phyloP scores from a whole-genome alignment of 305 asterid species.

The Rubia balearica region DNA sequence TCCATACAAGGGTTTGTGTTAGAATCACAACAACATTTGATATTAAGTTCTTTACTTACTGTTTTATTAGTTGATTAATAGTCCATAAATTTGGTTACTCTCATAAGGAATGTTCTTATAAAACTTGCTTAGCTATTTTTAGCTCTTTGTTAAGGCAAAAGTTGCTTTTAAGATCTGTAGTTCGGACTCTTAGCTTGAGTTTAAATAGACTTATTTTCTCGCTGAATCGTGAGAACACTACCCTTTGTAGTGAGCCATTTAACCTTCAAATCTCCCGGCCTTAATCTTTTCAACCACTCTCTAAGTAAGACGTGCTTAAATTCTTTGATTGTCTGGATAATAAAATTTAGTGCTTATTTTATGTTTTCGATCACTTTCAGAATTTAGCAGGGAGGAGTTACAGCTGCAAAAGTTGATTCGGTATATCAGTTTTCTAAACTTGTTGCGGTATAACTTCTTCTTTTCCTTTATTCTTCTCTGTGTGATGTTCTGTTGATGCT shows the following conservation, averaged over 20 bases:
- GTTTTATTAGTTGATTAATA: neutral
- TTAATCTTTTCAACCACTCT: neutral
- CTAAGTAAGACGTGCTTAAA: neutral
- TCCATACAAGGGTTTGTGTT: conserved; percentile 65
- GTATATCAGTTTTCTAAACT: conserved; percentile 84
- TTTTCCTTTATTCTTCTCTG: neutral
- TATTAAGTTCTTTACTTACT: neutral
- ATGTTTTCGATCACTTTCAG: conserved; percentile 39
- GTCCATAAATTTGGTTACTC: neutral
- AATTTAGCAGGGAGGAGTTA: conserved; percentile 65
- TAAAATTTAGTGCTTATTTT: conserved; percentile 20
- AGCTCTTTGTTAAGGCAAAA: neutral
- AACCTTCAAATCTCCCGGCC: neutral
- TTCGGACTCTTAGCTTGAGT: neutral
- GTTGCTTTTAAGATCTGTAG: neutral
- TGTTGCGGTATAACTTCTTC: conserved; percentile 47
- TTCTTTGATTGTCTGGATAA: neutral
- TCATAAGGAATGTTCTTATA: neutral
- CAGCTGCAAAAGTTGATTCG: conserved; percentile 75
- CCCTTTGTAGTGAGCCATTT: neutral
- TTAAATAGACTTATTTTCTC: neutral
- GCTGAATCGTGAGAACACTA: neutral
- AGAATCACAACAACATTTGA: conserved; percentile 7
- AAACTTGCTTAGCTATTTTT: neutral
- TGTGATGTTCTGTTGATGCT: neutral